These are phyloP conservation scores for Lagerstroemia speciosa DNA, from an alignment of 345 rosid species.

Conservation along the genomic window DNA sequence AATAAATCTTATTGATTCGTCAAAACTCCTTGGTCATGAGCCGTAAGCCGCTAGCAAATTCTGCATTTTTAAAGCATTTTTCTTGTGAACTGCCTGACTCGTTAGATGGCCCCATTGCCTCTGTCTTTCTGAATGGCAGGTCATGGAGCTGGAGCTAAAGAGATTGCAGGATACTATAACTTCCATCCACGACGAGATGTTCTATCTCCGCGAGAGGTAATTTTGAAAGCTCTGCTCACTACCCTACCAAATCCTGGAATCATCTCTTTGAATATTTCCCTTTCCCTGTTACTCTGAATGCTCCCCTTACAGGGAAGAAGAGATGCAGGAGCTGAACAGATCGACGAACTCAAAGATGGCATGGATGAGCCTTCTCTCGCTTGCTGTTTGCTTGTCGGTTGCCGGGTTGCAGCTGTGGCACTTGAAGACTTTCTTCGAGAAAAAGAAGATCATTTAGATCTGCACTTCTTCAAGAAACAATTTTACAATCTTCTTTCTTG, in stretches of 20 bases:
- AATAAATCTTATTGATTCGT: background rate
- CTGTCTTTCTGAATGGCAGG: conserved; percentile 34
- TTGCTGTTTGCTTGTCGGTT: conserved; percentile 63
- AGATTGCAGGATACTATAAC: conserved; percentile 57
- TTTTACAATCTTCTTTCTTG: background rate
- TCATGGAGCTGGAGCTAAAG: conserved; percentile 81
- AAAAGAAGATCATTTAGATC: conserved; percentile 72
- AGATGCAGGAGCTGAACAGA: conserved; percentile 83
- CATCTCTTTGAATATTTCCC: background rate
- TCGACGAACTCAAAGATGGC: conserved; percentile 72
- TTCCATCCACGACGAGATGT: conserved; percentile 82
- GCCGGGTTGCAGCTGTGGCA: conserved; percentile 87
- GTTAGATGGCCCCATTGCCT: background rate
- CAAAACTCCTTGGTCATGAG: too few relatives aligned
- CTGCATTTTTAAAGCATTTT: background rate
- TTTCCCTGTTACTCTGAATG: background rate
- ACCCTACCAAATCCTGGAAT: background rate
- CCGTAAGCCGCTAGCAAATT: too few relatives aligned
- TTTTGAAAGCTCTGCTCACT: background rate
- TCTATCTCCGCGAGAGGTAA: conserved; percentile 79
- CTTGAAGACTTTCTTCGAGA: conserved; percentile 88
- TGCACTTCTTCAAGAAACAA: background rate
- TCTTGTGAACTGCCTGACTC: background rate
- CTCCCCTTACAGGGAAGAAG: conserved; percentile 53
- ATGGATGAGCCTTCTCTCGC: conserved; percentile 63